These are phyloP conservation scores for Xylaria sp. DNA, from an alignment of 2,329 filamentous ascomycete genomes.

Conservation along the genomic window DNA sequence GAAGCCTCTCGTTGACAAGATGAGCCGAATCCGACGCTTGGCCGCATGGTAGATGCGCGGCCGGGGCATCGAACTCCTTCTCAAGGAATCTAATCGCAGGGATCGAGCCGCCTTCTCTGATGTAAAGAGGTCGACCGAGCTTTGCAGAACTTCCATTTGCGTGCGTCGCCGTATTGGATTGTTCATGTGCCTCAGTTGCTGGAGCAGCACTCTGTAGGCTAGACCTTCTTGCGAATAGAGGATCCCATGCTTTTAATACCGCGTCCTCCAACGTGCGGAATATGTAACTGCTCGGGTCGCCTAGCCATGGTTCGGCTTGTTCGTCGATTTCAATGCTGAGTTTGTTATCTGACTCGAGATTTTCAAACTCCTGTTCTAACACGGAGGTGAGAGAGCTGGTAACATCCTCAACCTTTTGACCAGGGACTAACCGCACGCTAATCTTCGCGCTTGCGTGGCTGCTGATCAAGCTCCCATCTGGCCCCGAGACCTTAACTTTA, in stretches of 20 bases:
- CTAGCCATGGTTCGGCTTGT: conserved; percentile 94
- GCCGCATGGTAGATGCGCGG: conserved; percentile 91
- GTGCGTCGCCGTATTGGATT: conserved; percentile 17
- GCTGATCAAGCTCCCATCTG: conserved; percentile 90
- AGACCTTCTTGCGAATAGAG: conserved; percentile 46
- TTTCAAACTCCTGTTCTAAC: conserved; percentile 72
- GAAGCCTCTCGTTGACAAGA: conserved; percentile 91
- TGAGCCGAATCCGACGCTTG: conserved; percentile 94
- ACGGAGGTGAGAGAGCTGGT: conserved; percentile 70
- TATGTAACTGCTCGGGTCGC: conserved; percentile 87
- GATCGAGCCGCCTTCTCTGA: conserved; percentile 93
- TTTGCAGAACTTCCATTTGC: conserved; percentile 41
- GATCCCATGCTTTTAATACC: conserved; percentile 83
- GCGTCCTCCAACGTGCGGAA: conserved; percentile 88
- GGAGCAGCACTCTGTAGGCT: conserved; percentile 22
- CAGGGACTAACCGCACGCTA: conserved; percentile 89
- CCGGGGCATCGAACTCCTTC: conserved; percentile 89
- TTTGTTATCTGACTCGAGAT: conserved; percentile 79
- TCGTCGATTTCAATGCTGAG: conserved; percentile 87
- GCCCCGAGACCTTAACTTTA: conserved; percentile 88
- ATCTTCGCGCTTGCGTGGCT: conserved; percentile 86
- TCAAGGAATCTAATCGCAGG: conserved; percentile 93
- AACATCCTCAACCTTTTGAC: conserved; percentile 84
- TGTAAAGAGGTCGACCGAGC: conserved; percentile 77
- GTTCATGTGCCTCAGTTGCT: conserved; percentile 24